Evolutionary conservation across 2,329 filamentous ascomycete genomes (phyloP).

Genomic region (Penicillium hordei): DNA sequence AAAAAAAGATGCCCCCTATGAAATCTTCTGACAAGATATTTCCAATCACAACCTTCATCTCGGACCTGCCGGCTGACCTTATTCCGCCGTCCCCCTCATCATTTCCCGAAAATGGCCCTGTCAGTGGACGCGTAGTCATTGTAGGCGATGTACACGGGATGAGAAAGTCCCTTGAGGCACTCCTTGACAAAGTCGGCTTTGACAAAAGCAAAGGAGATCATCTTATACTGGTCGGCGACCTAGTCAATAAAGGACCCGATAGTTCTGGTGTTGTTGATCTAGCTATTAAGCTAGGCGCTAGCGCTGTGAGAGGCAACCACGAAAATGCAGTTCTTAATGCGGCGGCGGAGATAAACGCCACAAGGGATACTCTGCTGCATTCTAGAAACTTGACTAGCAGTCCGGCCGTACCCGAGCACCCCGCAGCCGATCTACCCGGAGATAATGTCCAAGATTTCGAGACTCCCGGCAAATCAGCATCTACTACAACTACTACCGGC

Average conservation of each 20-base stretch:
- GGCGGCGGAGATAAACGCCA: constrained; percentile 11
- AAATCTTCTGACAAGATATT: constrained; percentile 13
- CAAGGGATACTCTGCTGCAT: background rate
- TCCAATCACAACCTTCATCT: constrained; percentile 16
- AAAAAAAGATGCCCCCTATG: background rate
- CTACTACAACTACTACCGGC: background rate
- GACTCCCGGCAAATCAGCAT: background rate
- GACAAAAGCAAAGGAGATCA: constrained; percentile 21
- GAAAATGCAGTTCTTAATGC: constrained; percentile 27
- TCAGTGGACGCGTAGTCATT: constrained; percentile 18
- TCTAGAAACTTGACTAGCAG: background rate
- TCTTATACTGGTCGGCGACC: constrained; percentile 22
- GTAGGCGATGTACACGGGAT: constrained; percentile 26
- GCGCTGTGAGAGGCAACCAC: constrained; percentile 27
- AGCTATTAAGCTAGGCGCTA: constrained; percentile 22
- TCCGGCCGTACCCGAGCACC: background rate
- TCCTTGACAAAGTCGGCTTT: constrained; percentile 18
- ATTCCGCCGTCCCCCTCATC: constrained; percentile 4
- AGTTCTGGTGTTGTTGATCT: constrained; percentile 23
- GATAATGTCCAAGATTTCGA: background rate
- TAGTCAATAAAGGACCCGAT: constrained; percentile 26
- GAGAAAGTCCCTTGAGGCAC: constrained; percentile 18
- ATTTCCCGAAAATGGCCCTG: constrained; percentile 6
- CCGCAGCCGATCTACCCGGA: background rate
- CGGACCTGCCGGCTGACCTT: constrained; percentile 13